Evolutionary conservation across 768 basidiomycete genomes (phyloP), one percentile per base, ranked within the genome.

Genomic region (Zangia roseola): DNA sequence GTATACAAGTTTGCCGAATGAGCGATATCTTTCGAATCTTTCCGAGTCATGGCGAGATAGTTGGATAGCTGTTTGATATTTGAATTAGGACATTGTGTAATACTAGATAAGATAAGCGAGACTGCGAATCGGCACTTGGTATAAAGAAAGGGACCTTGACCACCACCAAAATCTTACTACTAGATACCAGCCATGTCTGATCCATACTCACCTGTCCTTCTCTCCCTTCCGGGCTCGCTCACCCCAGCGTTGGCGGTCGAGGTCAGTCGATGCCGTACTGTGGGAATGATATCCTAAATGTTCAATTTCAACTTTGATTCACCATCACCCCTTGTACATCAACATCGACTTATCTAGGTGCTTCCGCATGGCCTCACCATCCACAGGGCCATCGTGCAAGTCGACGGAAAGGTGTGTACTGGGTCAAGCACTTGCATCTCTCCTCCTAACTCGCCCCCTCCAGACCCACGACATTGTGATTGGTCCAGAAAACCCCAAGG

Each of bases 381-480:
- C 53, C 84, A 89, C 63, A 77, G 80, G 38, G 66, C 88, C 56
- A 73, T 83, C 53, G 78, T 86, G 28, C 81, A 85, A 57, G 76
- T 75, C 34, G 79, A 82, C 59, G 87, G 84, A 37, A 77, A 75
- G 64, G 85, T 83, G 61, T 53, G 73, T 26, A 9, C 9, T 13
- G 4, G 2, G 20, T n/a, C 6, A 19, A 21, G 2, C 31, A 12
- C 6, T 1, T 17, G 3, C 14, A 6, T 21, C 13, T 28, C 5
- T 13, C 28, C 16, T 23, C n/a, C 30, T 26, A 19, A 23, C 10
- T n/a, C 37, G 19, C 4, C 24, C 33, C 17, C 40, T 24, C 6
- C 55, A 87, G 85, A 86, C 83, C 6, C 84, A 89, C 67, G 88
- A 89, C 64, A 77, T 90, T 49, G 79, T 90, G 36, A 75, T 88